phyloP scores from a whole-genome alignment of 257 asterid genomes.

The Mitragyna speciosa region DNA sequence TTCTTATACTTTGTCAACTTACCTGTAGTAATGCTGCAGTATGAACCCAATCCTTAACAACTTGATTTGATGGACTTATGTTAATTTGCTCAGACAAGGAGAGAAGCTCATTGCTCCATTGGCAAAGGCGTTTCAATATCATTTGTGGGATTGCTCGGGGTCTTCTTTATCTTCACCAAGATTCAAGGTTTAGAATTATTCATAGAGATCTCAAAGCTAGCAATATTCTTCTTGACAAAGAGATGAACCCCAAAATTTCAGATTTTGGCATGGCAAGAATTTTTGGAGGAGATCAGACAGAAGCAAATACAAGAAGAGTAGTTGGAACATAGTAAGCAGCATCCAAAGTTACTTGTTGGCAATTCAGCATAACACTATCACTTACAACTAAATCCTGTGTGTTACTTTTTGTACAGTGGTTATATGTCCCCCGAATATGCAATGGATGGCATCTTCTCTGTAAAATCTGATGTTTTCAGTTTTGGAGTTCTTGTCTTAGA shows the following conservation, averaged over 20 bases:
- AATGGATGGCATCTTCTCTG: constrained; percentile 50
- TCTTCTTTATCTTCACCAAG: constrained; percentile 49
- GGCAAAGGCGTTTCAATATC: constrained; percentile 40
- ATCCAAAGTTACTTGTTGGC: background rate
- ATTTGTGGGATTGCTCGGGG: constrained; percentile 52
- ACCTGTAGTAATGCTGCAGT: background rate
- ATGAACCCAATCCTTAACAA: background rate
- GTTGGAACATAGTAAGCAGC: constrained; percentile 48
- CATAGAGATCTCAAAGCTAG: constrained; percentile 56
- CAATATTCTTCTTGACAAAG: constrained; percentile 48
- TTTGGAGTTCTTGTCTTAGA: constrained; percentile 53
- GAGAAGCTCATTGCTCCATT: constrained; percentile 30
- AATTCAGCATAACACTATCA: background rate
- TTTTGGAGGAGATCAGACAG: constrained; percentile 43
- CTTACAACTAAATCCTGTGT: background rate
- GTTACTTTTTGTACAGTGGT: constrained; percentile 32
- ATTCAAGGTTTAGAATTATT: constrained; percentile 47
- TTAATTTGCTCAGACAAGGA: constrained; percentile 24
- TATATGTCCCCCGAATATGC: constrained; percentile 61
- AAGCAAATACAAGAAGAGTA: constrained; percentile 45
- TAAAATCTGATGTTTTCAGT: constrained; percentile 54
- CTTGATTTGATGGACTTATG: background rate
- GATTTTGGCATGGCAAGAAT: constrained; percentile 57
- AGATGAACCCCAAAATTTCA: constrained; percentile 54
- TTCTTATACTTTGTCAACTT: background rate